phyloP scores from a whole-genome alignment of 257 asterid species.

The Plantago elongata region DNA sequence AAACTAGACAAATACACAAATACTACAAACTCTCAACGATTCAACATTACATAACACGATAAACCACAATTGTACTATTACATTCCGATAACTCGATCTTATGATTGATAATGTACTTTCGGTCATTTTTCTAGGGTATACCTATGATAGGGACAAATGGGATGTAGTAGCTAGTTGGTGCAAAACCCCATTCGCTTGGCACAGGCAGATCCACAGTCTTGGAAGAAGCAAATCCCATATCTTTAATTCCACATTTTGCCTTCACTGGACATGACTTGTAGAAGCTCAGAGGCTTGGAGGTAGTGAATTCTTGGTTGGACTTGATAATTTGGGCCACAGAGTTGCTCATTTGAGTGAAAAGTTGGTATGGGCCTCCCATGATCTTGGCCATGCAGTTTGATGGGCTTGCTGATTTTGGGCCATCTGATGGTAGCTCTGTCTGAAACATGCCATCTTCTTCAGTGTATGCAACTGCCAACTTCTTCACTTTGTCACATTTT shows the following conservation, averaged over 20 bases:
- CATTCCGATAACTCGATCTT: neutral
- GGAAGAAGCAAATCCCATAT: slow-evolving; percentile 52
- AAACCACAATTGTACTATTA: slow-evolving; percentile 8
- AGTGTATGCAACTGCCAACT: slow-evolving; percentile 41
- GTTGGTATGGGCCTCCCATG: slow-evolving; percentile 67
- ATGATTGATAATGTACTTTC: neutral
- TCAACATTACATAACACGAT: slow-evolving; percentile 8
- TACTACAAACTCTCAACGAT: too few relatives aligned
- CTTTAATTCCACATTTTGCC: slow-evolving; percentile 36
- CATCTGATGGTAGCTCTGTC: slow-evolving; percentile 37
- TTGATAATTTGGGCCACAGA: slow-evolving; percentile 25
- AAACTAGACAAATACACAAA: too few relatives aligned
- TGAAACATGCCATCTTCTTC: slow-evolving; percentile 53
- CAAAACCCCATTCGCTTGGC: slow-evolving; percentile 85
- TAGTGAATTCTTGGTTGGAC: slow-evolving; percentile 34
- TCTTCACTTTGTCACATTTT: slow-evolving; percentile 61
- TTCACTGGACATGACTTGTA: slow-evolving; percentile 51
- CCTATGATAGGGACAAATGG: slow-evolving; percentile 89
- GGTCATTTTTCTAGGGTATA: slow-evolving; percentile 48
- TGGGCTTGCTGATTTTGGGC: slow-evolving; percentile 15
- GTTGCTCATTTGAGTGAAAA: slow-evolving; percentile 36
- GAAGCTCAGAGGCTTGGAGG: slow-evolving; percentile 51
- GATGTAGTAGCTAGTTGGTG: slow-evolving; percentile 72
- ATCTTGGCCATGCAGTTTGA: slow-evolving; percentile 63
- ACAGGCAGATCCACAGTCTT: slow-evolving; percentile 76